These are phyloP conservation scores for Nicotiana sylvestris DNA, from an alignment of 257 asterid species.

Conservation along the genomic window DNA sequence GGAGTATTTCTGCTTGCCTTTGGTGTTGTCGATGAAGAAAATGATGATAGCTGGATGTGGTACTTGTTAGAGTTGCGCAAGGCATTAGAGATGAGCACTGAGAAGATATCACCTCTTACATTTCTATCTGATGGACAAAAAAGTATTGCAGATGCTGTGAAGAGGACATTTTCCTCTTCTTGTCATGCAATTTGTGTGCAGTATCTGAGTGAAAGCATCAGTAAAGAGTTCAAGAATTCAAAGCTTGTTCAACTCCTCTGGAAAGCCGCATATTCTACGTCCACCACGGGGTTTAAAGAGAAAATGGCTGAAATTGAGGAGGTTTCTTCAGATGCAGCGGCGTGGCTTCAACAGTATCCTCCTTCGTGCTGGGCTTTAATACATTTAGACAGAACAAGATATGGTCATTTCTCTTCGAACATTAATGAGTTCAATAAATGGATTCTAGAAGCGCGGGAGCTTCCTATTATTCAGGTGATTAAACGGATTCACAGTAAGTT, in stretches of 20 bases:
- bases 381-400: slow-evolving; percentile 50
- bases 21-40: slow-evolving; percentile 63
- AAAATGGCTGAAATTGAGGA: slow-evolving; percentile 56
- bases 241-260: slow-evolving; percentile 62
- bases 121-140: slow-evolving; percentile 58
- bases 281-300: slow-evolving; percentile 45
- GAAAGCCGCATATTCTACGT: slow-evolving; percentile 62
- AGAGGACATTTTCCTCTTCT: slow-evolving; percentile 42
- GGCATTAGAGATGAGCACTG: slow-evolving; percentile 49
- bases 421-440: slow-evolving; percentile 52
- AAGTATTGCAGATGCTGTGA: slow-evolving; percentile 52
- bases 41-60: slow-evolving; percentile 80
- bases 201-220: slow-evolving; percentile 62
- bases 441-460: slow-evolving; percentile 65
- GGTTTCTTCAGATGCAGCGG: slow-evolving; percentile 51
- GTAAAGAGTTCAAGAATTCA: slow-evolving; percentile 62
- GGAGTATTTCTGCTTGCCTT: slow-evolving; percentile 67
- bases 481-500: slow-evolving; percentile 52
- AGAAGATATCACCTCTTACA: slow-evolving; percentile 41
- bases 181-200: slow-evolving; percentile 58
- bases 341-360: slow-evolving; percentile 60
- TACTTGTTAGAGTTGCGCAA: slow-evolving; percentile 59
- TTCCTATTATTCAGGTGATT: slow-evolving; percentile 64
- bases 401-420: slow-evolving; percentile 63
- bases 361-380: slow-evolving; percentile 57